phyloP scores from a whole-genome alignment of 2,329 filamentous ascomycete species.

The Fusarium siculi region DNA sequence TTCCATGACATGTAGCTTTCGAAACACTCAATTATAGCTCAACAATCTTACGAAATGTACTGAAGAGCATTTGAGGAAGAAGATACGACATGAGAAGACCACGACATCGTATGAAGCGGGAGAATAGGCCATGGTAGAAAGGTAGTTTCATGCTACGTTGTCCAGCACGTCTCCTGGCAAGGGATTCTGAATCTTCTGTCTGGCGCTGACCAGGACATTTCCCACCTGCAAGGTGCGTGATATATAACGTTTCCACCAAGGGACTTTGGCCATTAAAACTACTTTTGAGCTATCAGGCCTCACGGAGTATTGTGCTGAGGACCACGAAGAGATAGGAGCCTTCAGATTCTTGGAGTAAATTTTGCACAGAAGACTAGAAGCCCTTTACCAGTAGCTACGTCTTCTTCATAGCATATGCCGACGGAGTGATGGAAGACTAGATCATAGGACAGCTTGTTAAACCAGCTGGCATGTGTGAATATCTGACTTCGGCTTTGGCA shows the following conservation, averaged over 20 bases:
- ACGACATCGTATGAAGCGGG: fast-evolving
- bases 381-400: not conserved
- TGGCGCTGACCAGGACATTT: not conserved
- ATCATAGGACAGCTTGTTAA: not conserved
- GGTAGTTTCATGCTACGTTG: not conserved
- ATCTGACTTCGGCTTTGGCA: fast-evolving
- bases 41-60: no score
- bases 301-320: not conserved
- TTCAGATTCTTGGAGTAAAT: not conserved
- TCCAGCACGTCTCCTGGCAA: fast-evolving
- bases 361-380: not conserved
- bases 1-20: no score
- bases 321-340: not conserved
- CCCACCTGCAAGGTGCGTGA: no score
- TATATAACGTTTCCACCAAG: not conserved
- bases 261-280: fast-evolving
- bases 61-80: no score
- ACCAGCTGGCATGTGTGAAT: not conserved
- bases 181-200: not conserved
- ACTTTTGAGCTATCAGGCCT: not conserved
- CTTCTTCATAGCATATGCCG: not conserved
- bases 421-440: fast-evolving
- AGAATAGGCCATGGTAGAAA: not conserved
- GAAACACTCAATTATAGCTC: no score
- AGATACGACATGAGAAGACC: not conserved